Evolutionary conservation across 1,284 basidiomycete genomes (phyloP), one percentile per base, ranked within the genome.

Genomic region (Puccinia novopanici): DNA sequence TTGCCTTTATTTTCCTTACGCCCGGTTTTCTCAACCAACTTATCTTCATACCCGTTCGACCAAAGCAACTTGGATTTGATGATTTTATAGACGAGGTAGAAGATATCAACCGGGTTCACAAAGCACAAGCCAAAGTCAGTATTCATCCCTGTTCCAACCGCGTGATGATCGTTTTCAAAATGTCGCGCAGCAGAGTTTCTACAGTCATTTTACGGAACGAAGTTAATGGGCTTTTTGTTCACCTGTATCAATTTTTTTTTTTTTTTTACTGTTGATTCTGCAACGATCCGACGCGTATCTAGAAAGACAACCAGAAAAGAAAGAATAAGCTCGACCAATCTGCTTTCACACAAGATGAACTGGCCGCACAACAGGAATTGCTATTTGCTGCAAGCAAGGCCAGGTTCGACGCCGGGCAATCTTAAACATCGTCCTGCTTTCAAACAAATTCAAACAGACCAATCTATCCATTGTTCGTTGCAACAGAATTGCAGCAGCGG

Each of bases 81-180:
- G 89, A 90, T 19, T 95, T 94, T 86, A 91, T 91, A 24, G 87
- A 90, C 19, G 95, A 98, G 83, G 94, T 98, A 6, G 92, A 96
- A 85, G 92, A 92, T 83, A 95, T 98, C 34, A 87, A 97, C 80
- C 91, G 93, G 84, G 95, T 98, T 84, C 95, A 98, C 86, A 98
- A 98, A 85, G 93, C 95, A 85, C 92, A 94, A 82, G 92, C 93
- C 86, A 98, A 95, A 90, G 86, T 86, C 37, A 83, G 40, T 3
- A 63, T 40, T 70, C 22, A 22, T 8, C 34, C 57, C 24, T 34
- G 52, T 24, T 22, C 45, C 15, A 6, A 45, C 45, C 45, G 6
- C 15, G 6, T 45, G 45, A 45, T 45, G 45, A 8, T 45, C 45
- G 6, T 45, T 45, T 45, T n/a, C n/a, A n/a, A n/a, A n/a, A n/a